Percentiles rank a stretch among this genome's conserved stretches.
Evolutionary conservation across 805 yeast genomes (phyloP).

Genomic region (Yarrowia divulgata): DNA sequence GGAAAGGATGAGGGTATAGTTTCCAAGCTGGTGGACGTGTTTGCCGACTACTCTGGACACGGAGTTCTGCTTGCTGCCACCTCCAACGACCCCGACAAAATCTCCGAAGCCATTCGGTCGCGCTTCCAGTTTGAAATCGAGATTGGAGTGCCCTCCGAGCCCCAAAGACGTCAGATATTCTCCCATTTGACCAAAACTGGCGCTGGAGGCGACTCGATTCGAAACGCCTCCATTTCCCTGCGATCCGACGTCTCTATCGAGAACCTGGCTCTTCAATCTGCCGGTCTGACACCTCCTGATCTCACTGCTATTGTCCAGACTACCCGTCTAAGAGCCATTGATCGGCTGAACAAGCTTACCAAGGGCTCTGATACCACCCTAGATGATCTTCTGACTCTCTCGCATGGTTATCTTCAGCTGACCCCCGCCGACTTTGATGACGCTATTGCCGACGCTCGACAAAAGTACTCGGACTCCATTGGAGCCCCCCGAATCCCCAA

Average conservation of each 20-base stretch:
- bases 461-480: constrained; percentile 88
- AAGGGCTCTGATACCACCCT: constrained; percentile 42
- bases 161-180: constrained; percentile 73
- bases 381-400: constrained; percentile 51
- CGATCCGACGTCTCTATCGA: constrained; percentile 59
- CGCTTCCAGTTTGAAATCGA: constrained; percentile 77
- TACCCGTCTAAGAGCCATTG: constrained; percentile 66
- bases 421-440: constrained; percentile 67
- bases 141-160: constrained; percentile 78
- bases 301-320: constrained; percentile 70
- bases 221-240: constrained; percentile 28
- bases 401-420: constrained; percentile 61
- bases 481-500: constrained; percentile 97
- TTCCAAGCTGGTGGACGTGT: constrained; percentile 61
- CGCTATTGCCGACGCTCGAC: constrained; percentile 82
- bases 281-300: constrained; percentile 90
- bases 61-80: constrained; percentile 69
- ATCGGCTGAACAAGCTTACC: constrained; percentile 51
- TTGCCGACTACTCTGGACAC: constrained; percentile 60
- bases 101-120: constrained; percentile 71
- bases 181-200: constrained; percentile 51
- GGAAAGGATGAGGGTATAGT: constrained; percentile 53
- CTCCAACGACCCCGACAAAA: constrained; percentile 67
- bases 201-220: constrained; percentile 1
- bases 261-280: constrained; percentile 80